These are phyloP conservation scores for Ilex aquifolium DNA, from an alignment of 257 asterid genomes.

Conservation along the genomic window DNA sequence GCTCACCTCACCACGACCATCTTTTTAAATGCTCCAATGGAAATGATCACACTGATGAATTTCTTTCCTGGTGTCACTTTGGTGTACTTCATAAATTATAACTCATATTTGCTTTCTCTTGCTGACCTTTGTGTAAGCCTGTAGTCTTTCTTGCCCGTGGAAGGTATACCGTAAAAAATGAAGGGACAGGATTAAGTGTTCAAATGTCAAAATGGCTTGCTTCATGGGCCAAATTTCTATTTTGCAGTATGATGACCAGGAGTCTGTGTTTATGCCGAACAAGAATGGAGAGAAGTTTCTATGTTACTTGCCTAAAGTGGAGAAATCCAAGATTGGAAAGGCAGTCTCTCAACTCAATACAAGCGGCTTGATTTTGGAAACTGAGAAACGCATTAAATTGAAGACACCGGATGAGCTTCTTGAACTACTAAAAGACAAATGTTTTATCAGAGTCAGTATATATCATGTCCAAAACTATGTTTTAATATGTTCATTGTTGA, in stretches of 20 bases:
- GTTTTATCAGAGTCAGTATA: slow-evolving; percentile 73
- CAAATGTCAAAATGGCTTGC: not conserved
- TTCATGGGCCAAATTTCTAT: slow-evolving; percentile 7
- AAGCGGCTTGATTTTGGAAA: slow-evolving; percentile 87
- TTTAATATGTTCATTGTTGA: not conserved
- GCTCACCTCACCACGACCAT: no score
- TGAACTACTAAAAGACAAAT: slow-evolving; percentile 74
- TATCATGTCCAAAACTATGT: not conserved
- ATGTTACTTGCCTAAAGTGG: slow-evolving; percentile 85
- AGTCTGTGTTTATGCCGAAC: slow-evolving; percentile 66
- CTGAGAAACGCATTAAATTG: slow-evolving; percentile 61
- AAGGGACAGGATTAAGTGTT: no score
- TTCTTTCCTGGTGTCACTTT: not conserved
- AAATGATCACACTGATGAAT: not conserved
- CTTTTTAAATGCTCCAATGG: not conserved
- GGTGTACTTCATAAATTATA: no score
- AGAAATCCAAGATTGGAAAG: slow-evolving; percentile 73
- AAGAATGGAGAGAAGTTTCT: slow-evolving; percentile 74
- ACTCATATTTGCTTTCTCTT: no score
- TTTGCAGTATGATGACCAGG: slow-evolving; percentile 81
- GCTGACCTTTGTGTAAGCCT: no score
- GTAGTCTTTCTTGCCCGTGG: no score
- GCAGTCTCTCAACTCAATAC: slow-evolving; percentile 61
- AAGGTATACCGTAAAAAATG: no score
- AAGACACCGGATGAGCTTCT: slow-evolving; percentile 97